phyloP scores from a whole-genome alignment of 2,329 filamentous ascomycete genomes.

The Rhytidhysteron rufulum region DNA sequence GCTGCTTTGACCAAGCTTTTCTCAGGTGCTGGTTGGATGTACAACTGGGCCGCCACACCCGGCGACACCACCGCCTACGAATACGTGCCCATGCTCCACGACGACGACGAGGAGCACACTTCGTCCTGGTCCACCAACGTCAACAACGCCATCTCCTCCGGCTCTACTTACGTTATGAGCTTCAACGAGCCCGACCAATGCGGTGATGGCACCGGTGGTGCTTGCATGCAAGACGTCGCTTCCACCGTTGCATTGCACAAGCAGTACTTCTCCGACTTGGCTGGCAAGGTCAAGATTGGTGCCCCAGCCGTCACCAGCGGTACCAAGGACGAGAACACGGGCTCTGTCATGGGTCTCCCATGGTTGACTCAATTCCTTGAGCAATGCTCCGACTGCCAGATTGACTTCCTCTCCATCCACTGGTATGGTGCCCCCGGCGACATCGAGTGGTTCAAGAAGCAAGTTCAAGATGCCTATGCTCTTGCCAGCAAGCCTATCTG shows the following conservation, averaged over 20 bases:
- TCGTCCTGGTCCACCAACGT: slow-evolving; percentile 16
- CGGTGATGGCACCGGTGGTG: slow-evolving; percentile 13
- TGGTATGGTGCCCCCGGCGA: slow-evolving; percentile 27
- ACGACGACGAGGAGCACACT: slow-evolving; percentile 10
- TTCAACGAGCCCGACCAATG: slow-evolving; percentile 36
- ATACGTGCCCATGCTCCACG: slow-evolving; percentile 56
- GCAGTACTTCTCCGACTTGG: slow-evolving; percentile 16
- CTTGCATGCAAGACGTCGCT: slow-evolving; percentile 20
- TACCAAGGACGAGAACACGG: slow-evolving; percentile 9
- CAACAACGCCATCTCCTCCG: slow-evolving; percentile 7
- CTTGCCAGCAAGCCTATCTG: slow-evolving; percentile 51
- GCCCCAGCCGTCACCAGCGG: slow-evolving; percentile 30
- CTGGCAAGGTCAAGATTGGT: slow-evolving; percentile 20
- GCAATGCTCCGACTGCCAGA: slow-evolving; percentile 23
- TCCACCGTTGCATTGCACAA: slow-evolving; percentile 13
- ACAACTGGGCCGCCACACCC: slow-evolving; percentile 59
- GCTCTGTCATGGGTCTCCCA: slow-evolving; percentile 13
- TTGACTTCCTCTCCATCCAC: slow-evolving; percentile 33
- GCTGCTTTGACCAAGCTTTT: slow-evolving; percentile 50
- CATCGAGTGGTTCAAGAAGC: slow-evolving; percentile 25
- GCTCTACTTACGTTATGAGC: slow-evolving; percentile 20
- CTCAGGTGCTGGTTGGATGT: slow-evolving; percentile 50
- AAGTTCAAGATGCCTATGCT: slow-evolving; percentile 25
- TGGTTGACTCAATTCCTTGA: slow-evolving; percentile 26
- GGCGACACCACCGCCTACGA: slow-evolving; percentile 41